These are phyloP conservation scores for Dryadomyces quercivorus DNA, from an alignment of 2,329 filamentous ascomycete genomes.

Conservation along the genomic window DNA sequence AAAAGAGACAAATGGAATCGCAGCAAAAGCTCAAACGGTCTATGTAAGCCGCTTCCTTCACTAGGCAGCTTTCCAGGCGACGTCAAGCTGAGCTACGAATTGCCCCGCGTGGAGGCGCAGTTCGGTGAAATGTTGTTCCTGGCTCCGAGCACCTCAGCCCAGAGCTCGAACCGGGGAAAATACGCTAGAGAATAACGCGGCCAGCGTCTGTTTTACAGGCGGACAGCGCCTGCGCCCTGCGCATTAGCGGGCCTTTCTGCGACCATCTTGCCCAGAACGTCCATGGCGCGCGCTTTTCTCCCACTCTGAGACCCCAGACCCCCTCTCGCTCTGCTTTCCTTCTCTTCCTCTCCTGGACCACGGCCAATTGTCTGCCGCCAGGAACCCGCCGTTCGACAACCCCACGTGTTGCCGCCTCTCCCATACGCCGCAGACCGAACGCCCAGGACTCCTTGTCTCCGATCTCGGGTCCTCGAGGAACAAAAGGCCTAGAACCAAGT, in stretches of 20 bases:
- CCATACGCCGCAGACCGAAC: background rate
- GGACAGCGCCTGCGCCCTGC: background rate
- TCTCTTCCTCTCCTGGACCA: background rate
- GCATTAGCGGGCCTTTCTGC: background rate
- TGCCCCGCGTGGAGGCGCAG: background rate
- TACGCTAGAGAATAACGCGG: conserved; percentile 8
- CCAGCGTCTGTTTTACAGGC: background rate
- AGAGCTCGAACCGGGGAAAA: background rate
- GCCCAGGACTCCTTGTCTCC: background rate
- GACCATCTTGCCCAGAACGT: background rate
- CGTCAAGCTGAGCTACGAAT: conserved; percentile 6
- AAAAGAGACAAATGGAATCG: background rate
- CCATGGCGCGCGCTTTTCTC: background rate
- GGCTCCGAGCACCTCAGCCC: background rate
- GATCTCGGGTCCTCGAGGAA: background rate
- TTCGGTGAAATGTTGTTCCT: conserved; percentile 7
- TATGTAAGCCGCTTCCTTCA: background rate
- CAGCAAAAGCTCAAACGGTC: background rate
- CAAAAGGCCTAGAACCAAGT: no score
- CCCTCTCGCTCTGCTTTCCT: background rate
- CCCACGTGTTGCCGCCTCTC: no score
- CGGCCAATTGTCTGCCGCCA: background rate
- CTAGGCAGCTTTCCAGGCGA: conserved; percentile 9
- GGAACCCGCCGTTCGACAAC: no score
- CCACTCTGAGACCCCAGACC: background rate